Evolutionary conservation across 2,329 filamentous ascomycete genomes (phyloP).

Genomic region (Trichoderma sp.): DNA sequence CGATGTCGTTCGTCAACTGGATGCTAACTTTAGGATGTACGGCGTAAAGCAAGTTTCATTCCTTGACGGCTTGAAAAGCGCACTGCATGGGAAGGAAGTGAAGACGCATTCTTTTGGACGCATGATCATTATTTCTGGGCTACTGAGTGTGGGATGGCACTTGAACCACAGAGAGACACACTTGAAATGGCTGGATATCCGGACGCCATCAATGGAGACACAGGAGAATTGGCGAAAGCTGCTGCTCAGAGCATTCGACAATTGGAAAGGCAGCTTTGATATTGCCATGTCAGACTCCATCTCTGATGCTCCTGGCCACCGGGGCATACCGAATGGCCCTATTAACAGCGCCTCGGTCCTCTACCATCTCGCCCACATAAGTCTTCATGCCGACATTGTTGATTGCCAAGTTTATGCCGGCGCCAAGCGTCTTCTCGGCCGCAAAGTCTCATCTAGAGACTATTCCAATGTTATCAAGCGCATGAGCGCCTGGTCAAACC

Average conservation of each 20-base stretch:
- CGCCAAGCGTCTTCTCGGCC: slow-evolving; percentile 74
- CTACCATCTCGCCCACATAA: slow-evolving; percentile 87
- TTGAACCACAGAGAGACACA: slow-evolving; percentile 86
- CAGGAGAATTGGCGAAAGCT: slow-evolving; percentile 80
- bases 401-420: slow-evolving; percentile 90
- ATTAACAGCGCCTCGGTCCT: slow-evolving; percentile 80
- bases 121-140: slow-evolving; percentile 86
- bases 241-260: slow-evolving; percentile 78
- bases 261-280: slow-evolving; percentile 87
- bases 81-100: slow-evolving; percentile 78
- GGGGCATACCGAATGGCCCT: slow-evolving; percentile 58
- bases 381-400: slow-evolving; percentile 83
- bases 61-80: slow-evolving; percentile 81
- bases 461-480: slow-evolving; percentile 72
- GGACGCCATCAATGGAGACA: slow-evolving; percentile 60
- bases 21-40: slow-evolving; percentile 75
- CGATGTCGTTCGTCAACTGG: slow-evolving; percentile 74
- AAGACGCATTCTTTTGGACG: slow-evolving; percentile 86
- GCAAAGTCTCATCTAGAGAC: slow-evolving; percentile 76
- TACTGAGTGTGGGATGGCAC: slow-evolving; percentile 92
- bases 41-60: slow-evolving; percentile 81
- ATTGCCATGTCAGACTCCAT: slow-evolving; percentile 57
- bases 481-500: slow-evolving; percentile 80
- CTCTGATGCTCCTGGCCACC: slow-evolving; percentile 45
- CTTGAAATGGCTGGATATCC: slow-evolving; percentile 75